Evolutionary conservation across 2,329 filamentous ascomycete genomes (phyloP), one percentile per base, ranked within the genome.

Genomic region (Tolypocladium guangdongense): DNA sequence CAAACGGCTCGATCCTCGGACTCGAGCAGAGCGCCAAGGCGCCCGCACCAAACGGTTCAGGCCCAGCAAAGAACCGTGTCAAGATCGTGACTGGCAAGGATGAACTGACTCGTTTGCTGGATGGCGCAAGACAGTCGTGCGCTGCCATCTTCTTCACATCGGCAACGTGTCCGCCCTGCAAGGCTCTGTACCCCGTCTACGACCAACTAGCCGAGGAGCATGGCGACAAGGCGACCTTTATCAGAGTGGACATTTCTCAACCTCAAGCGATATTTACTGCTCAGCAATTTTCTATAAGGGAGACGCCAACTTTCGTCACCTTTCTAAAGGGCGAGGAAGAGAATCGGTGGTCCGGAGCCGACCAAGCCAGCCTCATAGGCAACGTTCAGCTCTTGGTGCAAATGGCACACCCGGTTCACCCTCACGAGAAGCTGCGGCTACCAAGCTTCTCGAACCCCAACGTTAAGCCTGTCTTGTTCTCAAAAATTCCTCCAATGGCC

Each of bases 91-190:
- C 76, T 30, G 82, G 72, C 24, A 53, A 59, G 14, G 48, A 63
- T 3, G 65, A 72, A 5, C 64, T 71, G 4, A 57, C 59, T 4
- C 53, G 54, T 1, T 41, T 69, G 3, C 68, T 85, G 5, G 68
- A 71, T 6, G 79, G 85, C 32, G 86, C 87, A 0, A 75, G 76
- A 32, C 75, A 78, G 6, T 84, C 86, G 1, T 90, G 86, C 56
- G 88, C 88, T 0, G 81, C 92, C 38, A 78, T 96, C 54, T 96
- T 96, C 74, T 97, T 97, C 72, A 96, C 92, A 0, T 95, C 89
- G 4, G 81, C 87, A 2, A 93, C 86, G 2, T 96, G 91, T 64
- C 80, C 83, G 1, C 90, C 91, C 0, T 96, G 92, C 77, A 92
- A 87, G 67, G 71, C 82, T 18, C 78, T 92, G 2, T 95, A 96